Evolutionary conservation across 2,329 filamentous ascomycete genomes (phyloP), one percentile per base, ranked within the genome.

Genomic region (Orbilia blumenaviensis): DNA sequence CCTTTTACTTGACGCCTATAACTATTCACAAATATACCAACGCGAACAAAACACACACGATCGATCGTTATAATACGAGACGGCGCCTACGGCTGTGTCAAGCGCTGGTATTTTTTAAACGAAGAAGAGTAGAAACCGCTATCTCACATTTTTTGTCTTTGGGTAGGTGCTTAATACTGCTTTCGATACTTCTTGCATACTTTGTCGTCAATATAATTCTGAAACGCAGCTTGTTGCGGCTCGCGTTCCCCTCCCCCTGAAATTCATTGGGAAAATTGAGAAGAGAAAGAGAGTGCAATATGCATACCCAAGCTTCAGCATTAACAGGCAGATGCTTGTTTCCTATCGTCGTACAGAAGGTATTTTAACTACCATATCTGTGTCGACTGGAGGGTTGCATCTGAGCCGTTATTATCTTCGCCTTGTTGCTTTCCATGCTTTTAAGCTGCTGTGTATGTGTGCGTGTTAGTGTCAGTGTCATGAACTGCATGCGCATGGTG

Each of bases 151-250:
- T n/a, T 32, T 52, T 42, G 29, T 60, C 58, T 41, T 76, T 50
- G 12, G 72, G 72, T 76, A 76, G 72, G 72, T 76, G 41, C 7
- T 69, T 61, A 8, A 5, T 34, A 5, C 29, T 74, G 16, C 41
- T 46, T 46, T 41, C 10, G 29, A 29, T 34, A 41, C 64, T 63
- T 76, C 41, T n/a, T n/a, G n/a, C 23, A 29, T 64, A 63, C 18
- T 52, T 23, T 52, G n/a, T 25, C 36, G 48, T 67, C n/a, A 16
- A 34, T 58, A 52, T 42, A 44, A 60, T 25, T 62, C 34, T 76
- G 72, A 76, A 76, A 76, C 72, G 48, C 41, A 66, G 60, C 64
- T 69, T 66, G 72, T 76, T 69, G 72, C 72, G 64, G 48, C 56
- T 76, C 56, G 71, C 64, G 71, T 64, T 66, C 56, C 36, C 42